Conservation (phyloP, 2,329 filamentous ascomycete species). For the Fusarium mangiferae region DNA sequence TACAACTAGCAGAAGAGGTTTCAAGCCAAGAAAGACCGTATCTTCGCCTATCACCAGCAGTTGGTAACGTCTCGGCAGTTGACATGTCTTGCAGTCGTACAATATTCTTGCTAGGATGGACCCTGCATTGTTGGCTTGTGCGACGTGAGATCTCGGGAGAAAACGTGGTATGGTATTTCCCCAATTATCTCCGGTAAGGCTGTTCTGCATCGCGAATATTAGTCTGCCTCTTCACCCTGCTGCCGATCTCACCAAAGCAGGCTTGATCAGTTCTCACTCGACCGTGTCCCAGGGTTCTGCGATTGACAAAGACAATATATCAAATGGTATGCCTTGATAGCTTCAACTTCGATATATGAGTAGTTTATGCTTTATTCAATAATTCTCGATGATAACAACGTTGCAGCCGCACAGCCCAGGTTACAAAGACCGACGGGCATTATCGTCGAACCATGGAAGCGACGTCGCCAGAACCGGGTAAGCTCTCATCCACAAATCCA, state of each 20-base stretch:
- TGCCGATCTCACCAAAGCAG: neutral
- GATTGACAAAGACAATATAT: accelerated
- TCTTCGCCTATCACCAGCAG: neutral
- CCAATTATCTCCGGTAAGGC: neutral
- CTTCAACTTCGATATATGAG: neutral
- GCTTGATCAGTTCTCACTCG: neutral
- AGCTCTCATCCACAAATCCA: constrained; percentile 30
- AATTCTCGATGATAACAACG: neutral
- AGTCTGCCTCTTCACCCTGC: no score
- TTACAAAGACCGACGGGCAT: neutral
- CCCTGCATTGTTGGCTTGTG: neutral
- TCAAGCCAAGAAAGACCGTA: neutral
- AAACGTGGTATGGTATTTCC: neutral
- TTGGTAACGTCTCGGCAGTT: neutral
- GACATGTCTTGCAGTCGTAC: neutral
- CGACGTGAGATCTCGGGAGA: neutral
- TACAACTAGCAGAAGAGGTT: no score
- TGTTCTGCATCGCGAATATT: no score
- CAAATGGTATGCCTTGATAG: neutral
- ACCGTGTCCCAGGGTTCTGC: neutral
- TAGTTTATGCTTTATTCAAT: neutral
- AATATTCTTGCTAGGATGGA: neutral
- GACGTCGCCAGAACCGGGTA: constrained; percentile 18
- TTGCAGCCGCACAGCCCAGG: neutral
- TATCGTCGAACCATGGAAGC: constrained; percentile 25